A percentile compares a stretch with the other conserved stretches of the same genome.
These are phyloP conservation scores for Paramecium biaurelia DNA, from an alignment of 73 alveolate genomes.

Conservation along the genomic window DNA sequence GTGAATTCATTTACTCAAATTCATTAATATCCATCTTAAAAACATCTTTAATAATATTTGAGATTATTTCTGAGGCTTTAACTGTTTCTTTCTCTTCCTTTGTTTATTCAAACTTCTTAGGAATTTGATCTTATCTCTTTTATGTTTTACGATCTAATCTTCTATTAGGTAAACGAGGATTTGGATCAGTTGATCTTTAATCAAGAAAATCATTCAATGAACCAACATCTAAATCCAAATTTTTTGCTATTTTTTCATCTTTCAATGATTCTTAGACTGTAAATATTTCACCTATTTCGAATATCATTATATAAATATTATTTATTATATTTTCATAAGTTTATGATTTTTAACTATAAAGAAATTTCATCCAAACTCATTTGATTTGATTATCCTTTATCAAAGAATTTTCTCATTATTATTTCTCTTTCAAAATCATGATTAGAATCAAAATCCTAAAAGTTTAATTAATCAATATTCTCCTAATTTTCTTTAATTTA, in stretches of 20 bases:
- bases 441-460: background rate
- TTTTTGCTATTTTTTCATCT: slow-evolving; percentile 29
- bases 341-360: background rate
- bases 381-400: background rate
- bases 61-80: background rate
- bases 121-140: background rate
- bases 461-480: background rate
- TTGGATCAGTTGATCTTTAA: background rate
- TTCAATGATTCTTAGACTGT: slow-evolving; percentile 20
- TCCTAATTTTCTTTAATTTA: background rate
- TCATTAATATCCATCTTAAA: background rate
- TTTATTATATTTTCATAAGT: background rate
- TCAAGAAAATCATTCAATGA: background rate
- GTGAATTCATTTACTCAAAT: background rate
- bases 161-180: background rate
- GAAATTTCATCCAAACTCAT: slow-evolving; percentile 7
- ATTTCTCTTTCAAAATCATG: background rate
- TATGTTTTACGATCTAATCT: background rate
- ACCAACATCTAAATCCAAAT: slow-evolving; percentile 18
- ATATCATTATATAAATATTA: background rate
- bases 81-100: background rate
- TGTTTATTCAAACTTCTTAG: slow-evolving; percentile 33
- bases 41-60: background rate
- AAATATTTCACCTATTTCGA: background rate
- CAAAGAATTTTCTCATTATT: background rate